Percentiles rank a stretch among this genome's conserved stretches.
phyloP scores from a whole-genome alignment of 2,329 filamentous ascomycete genomes.

The Mycosphaerella sp. region DNA sequence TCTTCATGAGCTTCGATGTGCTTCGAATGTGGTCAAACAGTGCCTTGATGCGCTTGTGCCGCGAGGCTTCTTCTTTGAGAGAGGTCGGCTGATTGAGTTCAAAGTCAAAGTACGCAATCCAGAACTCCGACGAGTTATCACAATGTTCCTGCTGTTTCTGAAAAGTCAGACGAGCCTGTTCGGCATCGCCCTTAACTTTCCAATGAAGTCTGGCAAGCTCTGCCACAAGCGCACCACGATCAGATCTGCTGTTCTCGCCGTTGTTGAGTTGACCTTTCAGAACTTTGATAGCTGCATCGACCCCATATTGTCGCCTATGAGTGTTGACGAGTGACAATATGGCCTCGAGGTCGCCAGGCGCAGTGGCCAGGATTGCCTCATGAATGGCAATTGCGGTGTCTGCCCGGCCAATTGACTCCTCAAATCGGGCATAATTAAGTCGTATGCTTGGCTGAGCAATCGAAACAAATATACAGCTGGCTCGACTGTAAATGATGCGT shows the following conservation, averaged over 20 bases:
- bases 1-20: conserved; percentile 62
- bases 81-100: conserved; percentile 77
- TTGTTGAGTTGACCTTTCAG: conserved; percentile 68
- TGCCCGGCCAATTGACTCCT: conserved; percentile 72
- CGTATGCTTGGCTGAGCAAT: conserved; percentile 78
- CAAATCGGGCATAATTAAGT: conserved; percentile 88
- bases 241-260: conserved; percentile 51
- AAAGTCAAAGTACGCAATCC: conserved; percentile 81
- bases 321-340: conserved; percentile 84
- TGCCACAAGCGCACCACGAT: conserved; percentile 78
- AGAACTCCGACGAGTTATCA: conserved; percentile 79
- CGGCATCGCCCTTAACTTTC: conserved; percentile 70
- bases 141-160: conserved; percentile 77
- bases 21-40: conserved; percentile 69
- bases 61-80: conserved; percentile 55
- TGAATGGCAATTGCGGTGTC: conserved; percentile 82
- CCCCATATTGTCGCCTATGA: conserved; percentile 72
- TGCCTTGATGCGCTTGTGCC: conserved; percentile 69
- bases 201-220: conserved; percentile 84
- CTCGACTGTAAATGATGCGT: conserved; percentile 84
- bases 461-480: conserved; percentile 77
- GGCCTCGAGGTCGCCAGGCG: conserved; percentile 80
- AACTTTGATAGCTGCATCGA: conserved; percentile 77
- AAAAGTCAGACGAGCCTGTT: conserved; percentile 79
- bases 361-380: conserved; percentile 64